Base-by-base conservation (phyloP, 805 yeast species). In the Spathaspora gorwiae region DNA sequence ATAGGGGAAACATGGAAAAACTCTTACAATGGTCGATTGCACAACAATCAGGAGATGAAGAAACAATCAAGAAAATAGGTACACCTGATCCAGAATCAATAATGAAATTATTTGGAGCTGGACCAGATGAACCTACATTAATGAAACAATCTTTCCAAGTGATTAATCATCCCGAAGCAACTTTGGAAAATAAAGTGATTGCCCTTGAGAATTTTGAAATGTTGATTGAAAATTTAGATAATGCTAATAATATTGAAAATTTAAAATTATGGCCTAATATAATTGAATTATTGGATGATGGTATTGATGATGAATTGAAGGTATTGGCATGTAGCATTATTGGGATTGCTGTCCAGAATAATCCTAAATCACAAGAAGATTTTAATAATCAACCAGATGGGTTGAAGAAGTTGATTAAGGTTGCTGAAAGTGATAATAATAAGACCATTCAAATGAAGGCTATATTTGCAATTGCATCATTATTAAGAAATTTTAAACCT, bases 271-370 rank as follows among this genome's bases (percentile, higher is more conserved):
- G 98, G 99, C 80, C 75, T 19, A 71, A 82, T 2, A 61, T 90
- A 37, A 68, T 89, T n/a, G 60, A 64, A 1, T 76, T 77, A 43
- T 67, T 90, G 41, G 66, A 68, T 29, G 67, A 67, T 31, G 65
- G 69, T 6, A 67, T 69, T 2, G 40, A 19, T 11, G 69, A 68
- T 3, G 54, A 66, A 6, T 62, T 92, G 30, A 72, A 81, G 47
- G 68, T 76, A 7, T 69, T 72, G 45, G 84, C 90, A 0, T 80
- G 87, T 47, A 82, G 94, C 33, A 78, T 86, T 35, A 76, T 90
- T 24, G 97, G 95, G 2, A 86, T 92, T 0, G 96, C 98, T 0
- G 95, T 87, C 4, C 99, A 94, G 65, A 94, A 94, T 62, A 94
- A 94, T 62, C 81, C 80, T 3, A 78, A 76, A 46, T 71, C 90